Evolutionary conservation across 164 flowering plant genomes (phyloP).

Genomic region (Cinnamomum micranthum): DNA sequence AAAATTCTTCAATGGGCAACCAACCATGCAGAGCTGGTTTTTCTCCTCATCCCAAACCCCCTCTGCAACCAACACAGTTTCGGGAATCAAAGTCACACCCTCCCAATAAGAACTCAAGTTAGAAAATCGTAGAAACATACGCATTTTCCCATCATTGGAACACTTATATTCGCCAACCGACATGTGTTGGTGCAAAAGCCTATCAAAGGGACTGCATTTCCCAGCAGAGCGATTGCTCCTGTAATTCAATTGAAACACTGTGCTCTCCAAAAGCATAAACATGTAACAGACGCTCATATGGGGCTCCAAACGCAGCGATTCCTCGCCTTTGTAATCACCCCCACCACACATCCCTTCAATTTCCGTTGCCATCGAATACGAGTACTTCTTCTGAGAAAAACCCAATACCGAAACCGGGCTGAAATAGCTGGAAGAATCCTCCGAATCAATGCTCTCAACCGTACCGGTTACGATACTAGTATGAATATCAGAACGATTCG

Average conservation of each 20-base stretch:
- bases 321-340: conserved; percentile 2
- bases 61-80: conserved; percentile 44
- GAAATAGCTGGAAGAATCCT: conserved; percentile 17
- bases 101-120: conserved; percentile 13
- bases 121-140: conserved; percentile 25
- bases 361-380: conserved; percentile 24
- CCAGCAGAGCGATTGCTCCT: conserved; percentile 22
- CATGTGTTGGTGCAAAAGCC: conserved; percentile 32
- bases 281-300: conserved; percentile 20
- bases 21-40: conserved; percentile 33
- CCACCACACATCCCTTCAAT: conserved; percentile 11
- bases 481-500: conserved; percentile 21
- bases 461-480: conserved; percentile 44
- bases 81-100: conserved; percentile 22
- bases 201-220: conserved; percentile 35
- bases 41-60: conserved; percentile 55
- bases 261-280: neutral
- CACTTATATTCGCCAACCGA: conserved; percentile 27
- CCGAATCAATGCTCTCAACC: conserved; percentile 32
- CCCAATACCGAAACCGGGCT: conserved; percentile 35
- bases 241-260: conserved; percentile 30
- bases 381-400: conserved; percentile 26
- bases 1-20: conserved; percentile 36
- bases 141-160: conserved; percentile 18
- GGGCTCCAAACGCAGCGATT: conserved; percentile 15